Evolutionary conservation across 352 stramenopile species (phyloP).

Genomic region (Phytophthora hibernalis): DNA sequence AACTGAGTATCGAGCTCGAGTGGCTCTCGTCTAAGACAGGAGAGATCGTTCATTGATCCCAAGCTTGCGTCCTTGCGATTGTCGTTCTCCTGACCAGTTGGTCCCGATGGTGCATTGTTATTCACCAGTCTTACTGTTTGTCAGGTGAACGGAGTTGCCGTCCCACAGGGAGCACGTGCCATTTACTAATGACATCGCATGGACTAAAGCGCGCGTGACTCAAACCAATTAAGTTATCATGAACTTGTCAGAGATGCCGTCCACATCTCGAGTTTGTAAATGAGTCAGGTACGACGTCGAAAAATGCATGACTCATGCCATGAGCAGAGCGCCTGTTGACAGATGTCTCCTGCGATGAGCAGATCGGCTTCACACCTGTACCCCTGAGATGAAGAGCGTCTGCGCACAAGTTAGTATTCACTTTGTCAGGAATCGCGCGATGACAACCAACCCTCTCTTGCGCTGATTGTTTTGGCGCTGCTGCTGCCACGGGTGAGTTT

Average conservation of each 20-base stretch:
- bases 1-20: conserved; percentile 16
- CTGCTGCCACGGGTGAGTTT: too few species aligned
- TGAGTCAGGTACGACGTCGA: conserved; percentile 7
- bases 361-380: conserved; percentile 1
- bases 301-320: conserved; percentile 32
- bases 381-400: conserved; percentile 29
- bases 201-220: conserved; percentile 35
- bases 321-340: too few species aligned
- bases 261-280: conserved; percentile 18
- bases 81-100: too few species aligned
- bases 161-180: conserved; percentile 37
- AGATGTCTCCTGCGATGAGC: too few species aligned
- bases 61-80: neutral
- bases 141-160: conserved; percentile 23
- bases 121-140: conserved; percentile 36
- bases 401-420: too few species aligned
- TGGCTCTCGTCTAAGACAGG: neutral
- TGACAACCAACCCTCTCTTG: too few species aligned
- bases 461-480: too few species aligned
- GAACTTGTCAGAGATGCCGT: conserved; percentile 13
- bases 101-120: conserved; percentile 44
- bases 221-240: conserved; percentile 30
- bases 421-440: conserved; percentile 23
- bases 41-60: conserved; percentile 4
- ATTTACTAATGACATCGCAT: conserved; percentile 38